Evolutionary conservation across 805 yeast genomes (phyloP).

Genomic region (Ogataea saltuana): DNA sequence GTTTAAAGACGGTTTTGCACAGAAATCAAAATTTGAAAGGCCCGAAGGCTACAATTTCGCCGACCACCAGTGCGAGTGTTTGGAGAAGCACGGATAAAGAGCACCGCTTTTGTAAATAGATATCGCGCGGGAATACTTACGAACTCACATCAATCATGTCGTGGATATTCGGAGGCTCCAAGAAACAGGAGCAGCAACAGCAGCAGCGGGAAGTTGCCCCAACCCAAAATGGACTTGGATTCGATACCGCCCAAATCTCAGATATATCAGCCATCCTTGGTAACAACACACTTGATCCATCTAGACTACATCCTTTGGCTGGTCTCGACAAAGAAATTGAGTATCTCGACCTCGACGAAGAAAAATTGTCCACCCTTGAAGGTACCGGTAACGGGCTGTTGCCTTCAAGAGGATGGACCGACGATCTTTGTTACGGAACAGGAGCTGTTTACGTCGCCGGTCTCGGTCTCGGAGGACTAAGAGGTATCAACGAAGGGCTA

Average conservation of each 20-base stretch:
- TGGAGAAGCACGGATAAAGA: neutral
- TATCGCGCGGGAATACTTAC: neutral
- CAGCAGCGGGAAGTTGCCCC: constrained; percentile 8
- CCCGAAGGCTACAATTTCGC: neutral
- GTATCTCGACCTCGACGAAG: constrained; percentile 86
- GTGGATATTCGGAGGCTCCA: constrained; percentile 51
- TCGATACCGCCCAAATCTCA: constrained; percentile 42
- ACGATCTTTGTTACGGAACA: constrained; percentile 96
- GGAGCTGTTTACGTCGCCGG: constrained; percentile 91
- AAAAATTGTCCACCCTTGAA: constrained; percentile 69
- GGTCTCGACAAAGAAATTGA: constrained; percentile 89
- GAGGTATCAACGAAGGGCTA: constrained; percentile 86
- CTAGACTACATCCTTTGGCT: constrained; percentile 86
- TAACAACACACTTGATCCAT: constrained; percentile 64
- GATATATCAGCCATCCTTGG: constrained; percentile 65
- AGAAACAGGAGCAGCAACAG: constrained; percentile 14
- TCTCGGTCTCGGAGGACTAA: constrained; percentile 84
- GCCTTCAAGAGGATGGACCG: constrained; percentile 97
- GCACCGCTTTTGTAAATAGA: constrained; percentile 3
- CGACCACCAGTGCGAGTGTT: neutral
- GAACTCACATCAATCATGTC: constrained; percentile 36
- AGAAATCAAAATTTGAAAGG: neutral
- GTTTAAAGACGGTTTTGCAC: neutral
- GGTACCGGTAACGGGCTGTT: constrained; percentile 82
- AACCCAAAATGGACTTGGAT: constrained; percentile 4